Evolutionary conservation across 23 red algal genomes (phyloP).

Genomic region (Porphyridium purpureum): DNA sequence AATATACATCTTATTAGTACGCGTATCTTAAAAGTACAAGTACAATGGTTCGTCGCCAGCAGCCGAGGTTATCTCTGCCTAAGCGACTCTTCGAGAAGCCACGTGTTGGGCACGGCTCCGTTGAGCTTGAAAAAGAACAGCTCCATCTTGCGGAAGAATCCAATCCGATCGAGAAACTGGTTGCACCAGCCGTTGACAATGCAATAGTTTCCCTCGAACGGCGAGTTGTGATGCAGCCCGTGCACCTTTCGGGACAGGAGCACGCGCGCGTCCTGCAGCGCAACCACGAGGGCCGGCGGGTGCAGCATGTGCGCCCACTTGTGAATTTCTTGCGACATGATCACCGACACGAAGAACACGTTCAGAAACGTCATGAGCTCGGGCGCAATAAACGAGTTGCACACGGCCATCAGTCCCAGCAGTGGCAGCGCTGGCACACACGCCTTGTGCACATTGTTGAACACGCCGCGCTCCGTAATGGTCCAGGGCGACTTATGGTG

Average conservation of each 20-base stretch:
- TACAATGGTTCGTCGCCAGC: too few relatives aligned
- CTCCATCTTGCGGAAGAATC: conserved; percentile 46
- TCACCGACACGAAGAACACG: conserved; percentile 32
- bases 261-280: conserved; percentile 8
- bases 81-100: conserved; percentile 23
- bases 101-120: conserved; percentile 51
- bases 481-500: conserved; percentile 89
- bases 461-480: conserved; percentile 45
- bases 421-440: conserved; percentile 31
- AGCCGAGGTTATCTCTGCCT: too few relatives aligned
- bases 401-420: conserved; percentile 7
- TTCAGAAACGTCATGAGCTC: conserved; percentile 12
- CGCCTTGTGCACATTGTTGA: conserved; percentile 65
- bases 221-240: conserved; percentile 50
- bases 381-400: background rate
- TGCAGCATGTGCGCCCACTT: conserved; percentile 61
- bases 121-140: conserved; percentile 16
- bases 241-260: conserved; percentile 36
- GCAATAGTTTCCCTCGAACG: conserved; percentile 58
- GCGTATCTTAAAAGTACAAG: too few relatives aligned
- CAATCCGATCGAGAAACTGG: conserved; percentile 14
- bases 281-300: conserved; percentile 10
- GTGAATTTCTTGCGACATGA: conserved; percentile 72
- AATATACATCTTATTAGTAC: too few relatives aligned
- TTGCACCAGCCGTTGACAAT: conserved; percentile 79